Conservation (phyloP, 352 stramenopile genomes). For the Phytophthora foliorum region DNA sequence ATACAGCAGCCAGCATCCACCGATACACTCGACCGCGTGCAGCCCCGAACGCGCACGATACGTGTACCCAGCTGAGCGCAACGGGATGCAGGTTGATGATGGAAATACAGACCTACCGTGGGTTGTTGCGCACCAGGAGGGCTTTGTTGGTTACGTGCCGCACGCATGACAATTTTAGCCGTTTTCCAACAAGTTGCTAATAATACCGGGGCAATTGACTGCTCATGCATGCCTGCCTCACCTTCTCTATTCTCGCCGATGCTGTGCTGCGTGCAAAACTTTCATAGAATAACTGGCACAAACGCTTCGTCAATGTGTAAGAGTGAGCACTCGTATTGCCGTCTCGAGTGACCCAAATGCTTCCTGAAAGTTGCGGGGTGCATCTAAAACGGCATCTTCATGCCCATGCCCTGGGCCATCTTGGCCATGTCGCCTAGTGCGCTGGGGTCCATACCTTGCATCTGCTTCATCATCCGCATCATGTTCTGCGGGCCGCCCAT, state of each 20-base stretch:
- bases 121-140: conserved; percentile 14
- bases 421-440: conserved; percentile 83
- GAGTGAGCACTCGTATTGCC: conserved; percentile 36
- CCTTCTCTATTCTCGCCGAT: conserved; percentile 14
- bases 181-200: conserved; percentile 14
- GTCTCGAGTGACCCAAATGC: conserved; percentile 18
- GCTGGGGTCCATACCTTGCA: conserved; percentile 89
- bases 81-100: conserved; percentile 21
- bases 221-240: not conserved
- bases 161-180: conserved; percentile 32
- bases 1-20: conserved; percentile 45
- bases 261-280: not conserved
- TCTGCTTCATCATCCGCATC: conserved; percentile 96
- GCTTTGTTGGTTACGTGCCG: conserved; percentile 33
- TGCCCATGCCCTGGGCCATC: conserved; percentile 76
- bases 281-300: conserved; percentile 22
- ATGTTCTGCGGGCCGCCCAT: conserved; percentile 87
- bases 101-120: conserved; percentile 26
- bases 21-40: conserved; percentile 7
- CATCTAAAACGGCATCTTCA: conserved; percentile 86
- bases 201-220: conserved; percentile 14
- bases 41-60: conserved; percentile 16
- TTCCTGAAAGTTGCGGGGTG: conserved; percentile 6
- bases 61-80: conserved; percentile 13
- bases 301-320: conserved; percentile 28